Evolutionary conservation across 2,329 filamentous ascomycete genomes (phyloP).

Genomic region (Pyrenochaeta sp.): DNA sequence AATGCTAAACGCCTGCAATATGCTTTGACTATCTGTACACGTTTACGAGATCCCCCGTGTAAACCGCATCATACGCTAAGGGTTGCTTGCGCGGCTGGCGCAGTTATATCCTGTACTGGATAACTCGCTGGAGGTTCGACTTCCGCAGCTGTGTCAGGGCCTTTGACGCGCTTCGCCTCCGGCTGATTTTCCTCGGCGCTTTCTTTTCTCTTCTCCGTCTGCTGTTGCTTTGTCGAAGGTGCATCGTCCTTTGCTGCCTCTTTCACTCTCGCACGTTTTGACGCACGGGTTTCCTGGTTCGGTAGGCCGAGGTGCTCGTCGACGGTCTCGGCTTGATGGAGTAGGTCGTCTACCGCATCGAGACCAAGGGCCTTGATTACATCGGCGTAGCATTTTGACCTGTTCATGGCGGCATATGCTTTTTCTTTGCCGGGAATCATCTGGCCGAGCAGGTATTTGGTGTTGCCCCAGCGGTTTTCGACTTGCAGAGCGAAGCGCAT

Average conservation of each 20-base stretch:
- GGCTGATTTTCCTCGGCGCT: slow-evolving; percentile 21
- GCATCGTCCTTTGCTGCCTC: slow-evolving; percentile 22
- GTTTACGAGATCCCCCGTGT: too few relatives aligned
- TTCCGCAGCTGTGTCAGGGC: slow-evolving; percentile 22
- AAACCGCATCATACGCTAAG: slow-evolving; percentile 29
- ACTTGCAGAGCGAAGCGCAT: slow-evolving; percentile 75
- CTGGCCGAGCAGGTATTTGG: slow-evolving; percentile 87
- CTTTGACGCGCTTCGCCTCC: slow-evolving; percentile 37
- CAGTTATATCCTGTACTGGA: slow-evolving; percentile 24
- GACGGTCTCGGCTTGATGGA: slow-evolving; percentile 68
- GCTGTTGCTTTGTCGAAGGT: slow-evolving; percentile 17
- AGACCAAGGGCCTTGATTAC: slow-evolving; percentile 71
- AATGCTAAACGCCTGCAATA: slow-evolving; percentile 24
- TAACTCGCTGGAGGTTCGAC: slow-evolving; percentile 5
- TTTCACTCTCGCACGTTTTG: slow-evolving; percentile 54
- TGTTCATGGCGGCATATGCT: slow-evolving; percentile 67
- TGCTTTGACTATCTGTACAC: too few relatives aligned
- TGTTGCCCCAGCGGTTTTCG: slow-evolving; percentile 89
- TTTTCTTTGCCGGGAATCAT: slow-evolving; percentile 82
- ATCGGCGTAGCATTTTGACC: slow-evolving; percentile 74
- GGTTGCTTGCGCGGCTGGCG: slow-evolving; percentile 22
- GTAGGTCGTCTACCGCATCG: slow-evolving; percentile 68
- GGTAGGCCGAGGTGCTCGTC: slow-evolving; percentile 71
- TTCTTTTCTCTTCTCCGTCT: slow-evolving; percentile 28
- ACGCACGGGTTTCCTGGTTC: slow-evolving; percentile 56